Percentiles rank a stretch among this genome's conserved stretches.
phyloP scores from a whole-genome alignment of 768 basidiomycete species.

The Mycena rebaudengoi region DNA sequence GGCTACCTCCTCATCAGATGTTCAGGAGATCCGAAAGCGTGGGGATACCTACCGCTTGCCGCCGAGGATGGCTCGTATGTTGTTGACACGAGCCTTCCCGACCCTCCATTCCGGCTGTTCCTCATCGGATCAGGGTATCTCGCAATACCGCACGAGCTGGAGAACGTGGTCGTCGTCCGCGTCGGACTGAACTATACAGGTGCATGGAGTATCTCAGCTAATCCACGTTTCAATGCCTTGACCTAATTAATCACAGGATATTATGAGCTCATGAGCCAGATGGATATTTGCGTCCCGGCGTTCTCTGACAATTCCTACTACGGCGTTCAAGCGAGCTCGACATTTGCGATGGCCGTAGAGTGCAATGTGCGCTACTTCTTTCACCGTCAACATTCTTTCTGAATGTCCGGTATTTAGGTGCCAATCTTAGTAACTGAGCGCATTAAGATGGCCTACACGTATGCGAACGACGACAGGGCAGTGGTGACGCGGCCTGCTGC shows the following conservation, averaged over 20 bases:
- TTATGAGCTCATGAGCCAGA: constrained; percentile 45
- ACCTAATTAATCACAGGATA: constrained; percentile 35
- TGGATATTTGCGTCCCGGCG: constrained; percentile 53
- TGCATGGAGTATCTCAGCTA: background rate
- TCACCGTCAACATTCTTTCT: background rate
- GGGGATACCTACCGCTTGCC: constrained; percentile 46
- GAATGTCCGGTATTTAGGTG: constrained; percentile 33
- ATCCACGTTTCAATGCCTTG: background rate
- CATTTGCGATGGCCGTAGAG: constrained; percentile 49
- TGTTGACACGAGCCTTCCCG: constrained; percentile 32
- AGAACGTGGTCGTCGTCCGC: constrained; percentile 47
- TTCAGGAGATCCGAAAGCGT: constrained; percentile 42
- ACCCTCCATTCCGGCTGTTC: constrained; percentile 43
- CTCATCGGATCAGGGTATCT: constrained; percentile 44
- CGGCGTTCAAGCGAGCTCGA: constrained; percentile 49
- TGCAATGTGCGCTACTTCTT: constrained; percentile 39
- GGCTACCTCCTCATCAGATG: background rate
- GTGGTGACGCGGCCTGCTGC: constrained; percentile 49
- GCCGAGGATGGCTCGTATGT: constrained; percentile 28
- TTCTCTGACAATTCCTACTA: constrained; percentile 46
- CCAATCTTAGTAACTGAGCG: constrained; percentile 52
- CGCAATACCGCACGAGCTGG: constrained; percentile 44
- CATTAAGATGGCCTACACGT: constrained; percentile 46
- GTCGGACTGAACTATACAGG: constrained; percentile 43
- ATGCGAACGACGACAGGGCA: constrained; percentile 45